phyloP scores from a whole-genome alignment of 495 filamentous ascomycete species.

The Lasiosphaeria miniovina region DNA sequence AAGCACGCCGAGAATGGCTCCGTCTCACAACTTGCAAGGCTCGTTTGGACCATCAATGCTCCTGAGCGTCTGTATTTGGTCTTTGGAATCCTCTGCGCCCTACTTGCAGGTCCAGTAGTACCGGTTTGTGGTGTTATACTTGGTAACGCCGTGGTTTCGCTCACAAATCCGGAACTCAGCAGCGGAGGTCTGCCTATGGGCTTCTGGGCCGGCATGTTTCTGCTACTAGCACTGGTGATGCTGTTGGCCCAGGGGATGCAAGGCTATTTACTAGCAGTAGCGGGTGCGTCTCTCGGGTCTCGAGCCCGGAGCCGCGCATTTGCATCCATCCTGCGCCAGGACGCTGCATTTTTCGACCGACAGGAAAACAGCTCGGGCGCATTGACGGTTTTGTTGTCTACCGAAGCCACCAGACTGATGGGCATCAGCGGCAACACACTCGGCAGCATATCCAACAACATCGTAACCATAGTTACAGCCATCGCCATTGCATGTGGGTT shows the following conservation, averaged over 20 bases:
- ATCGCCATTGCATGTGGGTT: conserved; percentile 65
- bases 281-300: conserved; percentile 54
- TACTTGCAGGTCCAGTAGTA: background rate
- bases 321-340: conserved; percentile 81
- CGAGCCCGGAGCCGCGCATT: conserved; percentile 74
- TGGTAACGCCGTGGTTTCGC: background rate
- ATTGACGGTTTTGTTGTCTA: conserved; percentile 31
- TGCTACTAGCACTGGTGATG: background rate
- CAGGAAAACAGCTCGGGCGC: conserved; percentile 81
- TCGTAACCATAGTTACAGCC: conserved; percentile 76
- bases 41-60: background rate
- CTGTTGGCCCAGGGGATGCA: conserved; percentile 42
- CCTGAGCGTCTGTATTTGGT: background rate
- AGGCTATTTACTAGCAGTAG: conserved; percentile 40
- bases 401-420: conserved; percentile 60
- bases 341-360: conserved; percentile 79
- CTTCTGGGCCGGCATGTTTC: background rate
- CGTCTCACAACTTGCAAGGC: background rate
- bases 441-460: conserved; percentile 50
- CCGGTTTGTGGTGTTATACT: background rate
- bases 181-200: background rate
- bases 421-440: conserved; percentile 34
- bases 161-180: background rate
- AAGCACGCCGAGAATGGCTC: background rate
- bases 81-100: background rate